Base-by-base conservation (phyloP, 2,329 filamentous ascomycete genomes). In the Colletotrichum nymphaeae region DNA sequence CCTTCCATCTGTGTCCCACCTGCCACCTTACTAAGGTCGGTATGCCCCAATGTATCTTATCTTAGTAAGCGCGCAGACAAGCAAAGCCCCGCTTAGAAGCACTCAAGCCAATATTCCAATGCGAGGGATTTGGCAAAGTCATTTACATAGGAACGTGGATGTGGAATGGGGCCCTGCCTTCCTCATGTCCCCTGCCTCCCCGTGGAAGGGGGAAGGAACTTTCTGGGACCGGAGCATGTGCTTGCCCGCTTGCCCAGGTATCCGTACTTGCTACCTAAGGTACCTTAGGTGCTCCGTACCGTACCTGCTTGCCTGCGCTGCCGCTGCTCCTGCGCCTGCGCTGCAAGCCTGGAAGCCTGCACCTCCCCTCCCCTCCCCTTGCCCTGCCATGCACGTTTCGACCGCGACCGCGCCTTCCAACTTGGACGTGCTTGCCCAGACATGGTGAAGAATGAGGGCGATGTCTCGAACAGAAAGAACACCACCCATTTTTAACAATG, bases 101-200 rank as follows among this genome's bases (percentile, higher is more conserved):
- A 26, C 53, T 16, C 24, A 24, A 52, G 35, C 24, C 12, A 58
- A 49, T 53, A 37, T 64, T 28, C 46, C 62, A 64, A 11, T 35
- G 62, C 55, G 62, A 64, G 62, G 62, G 46, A 64, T 37, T 64
- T 55, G 62, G 19, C 62, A 37, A 55, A 7, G 26, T 22, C 62
- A 37, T n/a, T 37, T 32, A n/a, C n/a, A n/a, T n/a, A 11, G 22
- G 32, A 49, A n/a, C 42, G 42, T 49, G 42, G 42, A 37, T 24
- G 22, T 46, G 46, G 35, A 52, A 53, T 32, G 35, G 24, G 16
- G 22, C 32, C 66, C 57, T 59, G 30, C 57, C 65, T 42, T 42
- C 63, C 56, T 55, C 49, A 8, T 64, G 62, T 64, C 28, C 62
- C 69, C 52, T 49, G 68, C 63, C 63, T 70, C 67, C 28, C 62